Base-by-base conservation (phyloP, 2,329 filamentous ascomycete genomes). In the Stemphylium beticola region DNA sequence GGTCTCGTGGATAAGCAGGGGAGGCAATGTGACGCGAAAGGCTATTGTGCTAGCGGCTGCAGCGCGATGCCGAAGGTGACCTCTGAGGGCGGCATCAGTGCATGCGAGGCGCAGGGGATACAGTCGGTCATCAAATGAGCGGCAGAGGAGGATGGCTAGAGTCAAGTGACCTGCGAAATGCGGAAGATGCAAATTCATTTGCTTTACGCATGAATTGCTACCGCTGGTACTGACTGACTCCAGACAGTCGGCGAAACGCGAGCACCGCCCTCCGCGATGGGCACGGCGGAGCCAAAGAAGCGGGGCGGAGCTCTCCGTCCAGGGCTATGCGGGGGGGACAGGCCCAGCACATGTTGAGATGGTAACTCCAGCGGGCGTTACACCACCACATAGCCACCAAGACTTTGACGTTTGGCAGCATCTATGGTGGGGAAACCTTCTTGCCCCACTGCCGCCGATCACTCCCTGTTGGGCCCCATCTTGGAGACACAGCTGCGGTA, bases 211-310 rank as follows among this genome's bases (percentile, higher is more conserved):
- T 55, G 39, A 54, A 37, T 14, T 20, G 36, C 41, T 41, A 44
- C 45, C 45, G 33, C 38, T 44, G 49, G 50, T 54, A 43, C 46
- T 44, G 51, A 49, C 51, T 33, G 47, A 60, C 40, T 46, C 58
- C 31, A 57, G 46, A 53, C 49, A 17, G 56, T 70, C 65, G 67
- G 68, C 55, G 66, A 70, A 68, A 67, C 61, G 36, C 40, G 56
- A 53, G 12, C 31, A 54, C 68, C 68, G 67, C 51, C 18, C 54
- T 53, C 67, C 65, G 66, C 43, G 54, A 58, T 63, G 58, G 47
- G 49, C 49, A 38, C 33, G 31, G 45, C 29, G 42, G 42, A 49
- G 55, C 31, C 42, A 46, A 33, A 38, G 50, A 42, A 42, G 42
- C 39, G 49, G 53, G 49, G 60, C 57, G 55, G 53, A 55, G 57